Conservation (phyloP, 2,329 filamentous ascomycete species). For the Fusarium dlaminii region DNA sequence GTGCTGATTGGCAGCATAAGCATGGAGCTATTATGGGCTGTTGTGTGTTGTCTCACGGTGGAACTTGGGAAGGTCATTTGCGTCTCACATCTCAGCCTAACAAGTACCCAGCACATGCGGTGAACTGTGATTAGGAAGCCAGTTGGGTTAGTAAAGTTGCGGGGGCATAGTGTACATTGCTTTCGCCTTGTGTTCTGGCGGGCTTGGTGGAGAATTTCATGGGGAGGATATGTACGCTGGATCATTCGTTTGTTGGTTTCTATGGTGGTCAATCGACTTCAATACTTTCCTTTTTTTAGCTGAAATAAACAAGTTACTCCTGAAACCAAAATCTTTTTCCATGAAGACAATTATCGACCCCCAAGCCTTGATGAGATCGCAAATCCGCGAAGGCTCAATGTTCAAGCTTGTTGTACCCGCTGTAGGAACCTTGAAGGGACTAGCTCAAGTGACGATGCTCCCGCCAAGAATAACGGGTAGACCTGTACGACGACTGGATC, state of each 20-base stretch:
- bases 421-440: background rate
- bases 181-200: background rate
- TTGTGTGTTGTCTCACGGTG: background rate
- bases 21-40: background rate
- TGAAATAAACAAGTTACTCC: background rate
- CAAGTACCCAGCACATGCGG: background rate
- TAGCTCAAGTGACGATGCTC: background rate
- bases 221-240: accelerated
- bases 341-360: background rate
- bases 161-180: accelerated
- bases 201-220: background rate
- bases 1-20: background rate
- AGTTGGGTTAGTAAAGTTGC: no score
- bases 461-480: background rate
- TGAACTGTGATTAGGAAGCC: background rate
- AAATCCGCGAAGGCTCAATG: background rate
- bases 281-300: background rate
- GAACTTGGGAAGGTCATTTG: background rate
- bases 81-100: background rate
- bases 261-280: background rate
- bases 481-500: background rate
- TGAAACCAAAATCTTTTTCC: accelerated
- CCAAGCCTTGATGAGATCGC: background rate
- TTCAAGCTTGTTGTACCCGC: background rate
- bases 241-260: background rate